Conservation (phyloP, 805 yeast species). For the Yamadazyma nakazawae region DNA sequence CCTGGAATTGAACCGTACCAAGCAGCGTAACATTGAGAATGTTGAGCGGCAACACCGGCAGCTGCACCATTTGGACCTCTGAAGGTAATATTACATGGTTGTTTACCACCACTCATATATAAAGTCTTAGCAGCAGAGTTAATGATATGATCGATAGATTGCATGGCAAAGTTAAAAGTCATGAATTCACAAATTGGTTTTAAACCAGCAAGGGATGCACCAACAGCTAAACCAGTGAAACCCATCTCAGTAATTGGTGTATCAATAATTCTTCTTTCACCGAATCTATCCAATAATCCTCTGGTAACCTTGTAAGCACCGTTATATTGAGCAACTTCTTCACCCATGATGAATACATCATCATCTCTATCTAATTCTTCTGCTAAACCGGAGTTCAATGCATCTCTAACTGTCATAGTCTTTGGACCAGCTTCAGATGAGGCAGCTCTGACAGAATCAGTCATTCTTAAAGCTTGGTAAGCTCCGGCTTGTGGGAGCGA, state of each 20-base stretch:
- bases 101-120: conserved; percentile 99
- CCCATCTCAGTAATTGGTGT: conserved; percentile 99
- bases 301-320: conserved; percentile 98
- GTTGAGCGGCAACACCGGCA: conserved; percentile 99
- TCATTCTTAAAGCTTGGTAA: conserved; percentile 23
- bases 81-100: conserved; percentile 94
- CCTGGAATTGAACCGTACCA: conserved; percentile 99
- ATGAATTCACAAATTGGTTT: conserved; percentile 97
- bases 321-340: conserved; percentile 98
- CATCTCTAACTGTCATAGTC: conserved; percentile 92
- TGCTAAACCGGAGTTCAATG: conserved; percentile 89
- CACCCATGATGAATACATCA: conserved; percentile 93
- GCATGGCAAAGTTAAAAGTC: conserved; percentile 99
- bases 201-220: conserved; percentile 94
- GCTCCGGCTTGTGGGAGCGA: conserved; percentile 3
- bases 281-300: conserved; percentile 92
- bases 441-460: conserved; percentile 18
- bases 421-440: conserved; percentile 46
- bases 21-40: conserved; percentile 94
- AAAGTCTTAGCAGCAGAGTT: conserved; percentile 98
- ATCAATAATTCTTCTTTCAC: conserved; percentile 89
- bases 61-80: conserved; percentile 99
- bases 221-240: conserved; percentile 90
- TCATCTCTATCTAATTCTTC: conserved; percentile 97
- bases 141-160: conserved; percentile 96